Evolutionary conservation across 2,329 filamentous ascomycete species (phyloP).

Genomic region (Aspergillus eucalypticola): DNA sequence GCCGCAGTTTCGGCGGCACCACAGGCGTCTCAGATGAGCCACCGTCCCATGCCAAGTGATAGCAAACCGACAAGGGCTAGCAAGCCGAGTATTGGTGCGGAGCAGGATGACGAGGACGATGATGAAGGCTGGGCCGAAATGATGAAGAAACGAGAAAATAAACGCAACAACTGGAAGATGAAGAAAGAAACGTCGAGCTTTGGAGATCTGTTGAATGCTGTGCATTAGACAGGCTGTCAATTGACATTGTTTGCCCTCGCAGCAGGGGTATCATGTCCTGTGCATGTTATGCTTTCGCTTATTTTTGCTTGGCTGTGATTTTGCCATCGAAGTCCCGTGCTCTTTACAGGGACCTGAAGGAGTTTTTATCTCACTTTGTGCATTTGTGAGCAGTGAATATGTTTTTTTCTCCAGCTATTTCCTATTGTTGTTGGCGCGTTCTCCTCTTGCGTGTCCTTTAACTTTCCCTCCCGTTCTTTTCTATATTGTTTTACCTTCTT

Average conservation of each 20-base stretch:
- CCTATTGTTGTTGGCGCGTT: background rate
- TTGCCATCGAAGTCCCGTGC: background rate
- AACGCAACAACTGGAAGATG: constrained; percentile 49
- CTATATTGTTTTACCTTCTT: constrained; percentile 14
- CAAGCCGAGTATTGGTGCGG: constrained; percentile 21
- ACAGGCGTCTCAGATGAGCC: constrained; percentile 31
- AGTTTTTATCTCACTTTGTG: background rate
- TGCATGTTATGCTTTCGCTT: background rate
- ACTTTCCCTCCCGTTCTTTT: constrained; percentile 2
- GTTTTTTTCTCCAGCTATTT: background rate
- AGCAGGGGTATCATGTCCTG: background rate
- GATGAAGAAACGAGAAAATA: constrained; percentile 52
- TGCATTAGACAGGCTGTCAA: constrained; percentile 27
- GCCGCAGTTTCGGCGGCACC: constrained; percentile 24
- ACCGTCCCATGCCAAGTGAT: constrained; percentile 31
- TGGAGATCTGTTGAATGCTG: constrained; percentile 41
- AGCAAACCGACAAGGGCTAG: constrained; percentile 19
- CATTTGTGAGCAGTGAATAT: background rate
- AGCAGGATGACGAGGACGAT: constrained; percentile 49
- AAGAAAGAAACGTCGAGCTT: constrained; percentile 41
- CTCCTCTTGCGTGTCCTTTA: background rate
- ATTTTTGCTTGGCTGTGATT: constrained; percentile 1
- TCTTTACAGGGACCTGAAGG: background rate
- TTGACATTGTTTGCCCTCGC: background rate
- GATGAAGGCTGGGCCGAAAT: constrained; percentile 54